Evolutionary conservation across 2,329 filamentous ascomycete genomes (phyloP).

Genomic region (Sporothrix brasiliensis): DNA sequence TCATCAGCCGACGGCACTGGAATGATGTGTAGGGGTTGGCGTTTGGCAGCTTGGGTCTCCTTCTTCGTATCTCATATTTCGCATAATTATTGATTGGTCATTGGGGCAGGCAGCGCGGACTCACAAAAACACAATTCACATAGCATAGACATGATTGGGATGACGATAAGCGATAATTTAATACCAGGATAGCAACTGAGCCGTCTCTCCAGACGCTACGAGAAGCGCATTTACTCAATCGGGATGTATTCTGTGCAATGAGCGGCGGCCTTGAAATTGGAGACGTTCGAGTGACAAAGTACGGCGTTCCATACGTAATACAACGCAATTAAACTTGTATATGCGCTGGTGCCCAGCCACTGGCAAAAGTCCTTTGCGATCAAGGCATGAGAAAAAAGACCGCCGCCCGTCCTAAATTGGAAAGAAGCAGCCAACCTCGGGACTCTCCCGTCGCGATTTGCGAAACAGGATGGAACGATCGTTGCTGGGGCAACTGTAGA

Average conservation of each 20-base stretch:
- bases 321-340: not conserved
- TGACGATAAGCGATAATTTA: slow-evolving; percentile 14
- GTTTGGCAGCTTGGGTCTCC: no score
- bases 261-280: not conserved
- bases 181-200: slow-evolving; percentile 19
- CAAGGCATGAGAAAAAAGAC: slow-evolving; percentile 1
- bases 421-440: not conserved
- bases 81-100: slow-evolving; percentile 2
- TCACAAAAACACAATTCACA: slow-evolving; percentile 7
- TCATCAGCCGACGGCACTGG: slow-evolving; percentile 67
- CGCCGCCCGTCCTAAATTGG: slow-evolving; percentile 13
- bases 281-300: not conserved
- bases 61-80: not conserved
- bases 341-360: not conserved
- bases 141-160: slow-evolving; percentile 21
- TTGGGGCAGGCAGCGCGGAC: not conserved
- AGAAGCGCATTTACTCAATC: not conserved
- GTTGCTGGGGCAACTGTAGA: slow-evolving; percentile 39
- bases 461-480: slow-evolving; percentile 24
- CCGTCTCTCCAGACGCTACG: not conserved
- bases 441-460: not conserved
- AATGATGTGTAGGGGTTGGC: slow-evolving; percentile 42
- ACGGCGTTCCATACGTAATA: no score
- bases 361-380: not conserved
- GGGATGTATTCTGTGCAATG: not conserved